Evolutionary conservation across 495 filamentous ascomycete genomes (phyloP).

Genomic region (Xylaria scruposa): DNA sequence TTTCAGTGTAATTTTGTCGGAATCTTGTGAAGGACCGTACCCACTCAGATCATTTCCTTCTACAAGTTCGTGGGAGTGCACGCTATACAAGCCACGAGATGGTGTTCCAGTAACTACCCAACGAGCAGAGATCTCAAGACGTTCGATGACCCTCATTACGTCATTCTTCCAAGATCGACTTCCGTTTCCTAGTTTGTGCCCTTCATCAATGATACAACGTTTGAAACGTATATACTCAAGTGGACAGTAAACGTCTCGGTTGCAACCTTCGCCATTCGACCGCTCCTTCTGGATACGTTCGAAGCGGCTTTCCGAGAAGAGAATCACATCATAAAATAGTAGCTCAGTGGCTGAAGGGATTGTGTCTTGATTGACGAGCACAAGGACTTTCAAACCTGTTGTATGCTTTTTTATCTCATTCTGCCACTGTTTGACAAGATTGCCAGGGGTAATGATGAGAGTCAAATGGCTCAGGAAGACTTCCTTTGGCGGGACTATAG

Average conservation of each 20-base stretch:
- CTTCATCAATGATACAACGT: conserved; percentile 90
- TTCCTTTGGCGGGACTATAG: conserved; percentile 46
- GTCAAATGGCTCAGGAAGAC: conserved; percentile 72
- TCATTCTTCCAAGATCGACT: conserved; percentile 64
- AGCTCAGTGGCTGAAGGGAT: conserved; percentile 68
- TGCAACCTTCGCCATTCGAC: conserved; percentile 26
- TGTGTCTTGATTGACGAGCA: conserved; percentile 55
- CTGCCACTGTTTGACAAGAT: conserved; percentile 74
- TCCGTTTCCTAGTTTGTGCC: conserved; percentile 74
- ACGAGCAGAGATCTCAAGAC: conserved; percentile 71
- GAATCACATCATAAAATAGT: conserved; percentile 73
- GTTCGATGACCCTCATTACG: conserved; percentile 69
- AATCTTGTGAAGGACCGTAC: conserved; percentile 7
- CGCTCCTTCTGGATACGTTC: conserved; percentile 60
- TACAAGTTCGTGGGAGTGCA: conserved; percentile 39
- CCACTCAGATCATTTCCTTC: conserved; percentile 20
- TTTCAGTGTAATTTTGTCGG: conserved; percentile 35
- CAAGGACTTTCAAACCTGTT: conserved; percentile 65
- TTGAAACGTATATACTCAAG: conserved; percentile 79
- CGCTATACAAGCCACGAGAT: conserved; percentile 77
- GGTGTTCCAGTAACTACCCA: conserved; percentile 96
- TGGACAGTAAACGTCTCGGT: conserved; percentile 43
- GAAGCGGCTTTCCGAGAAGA: conserved; percentile 79
- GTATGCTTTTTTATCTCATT: conserved; percentile 75
- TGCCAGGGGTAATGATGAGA: conserved; percentile 71